Evolutionary conservation across 1,284 basidiomycete genomes (phyloP).

Genomic region (Athelia sp.): DNA sequence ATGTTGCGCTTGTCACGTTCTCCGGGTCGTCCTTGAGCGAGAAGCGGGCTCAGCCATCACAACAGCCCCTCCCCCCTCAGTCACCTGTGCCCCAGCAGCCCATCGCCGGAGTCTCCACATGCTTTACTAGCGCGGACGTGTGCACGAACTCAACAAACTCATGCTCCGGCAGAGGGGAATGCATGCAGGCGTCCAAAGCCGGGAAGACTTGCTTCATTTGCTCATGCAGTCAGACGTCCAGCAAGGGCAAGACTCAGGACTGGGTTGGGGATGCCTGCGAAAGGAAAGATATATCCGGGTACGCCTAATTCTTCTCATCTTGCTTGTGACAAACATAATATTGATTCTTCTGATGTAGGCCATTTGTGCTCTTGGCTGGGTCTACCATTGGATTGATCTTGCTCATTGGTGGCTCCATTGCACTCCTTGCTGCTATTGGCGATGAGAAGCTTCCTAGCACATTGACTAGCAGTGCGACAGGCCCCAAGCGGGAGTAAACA

Average conservation of each 20-base stretch:
- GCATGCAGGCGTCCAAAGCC: conserved; percentile 52
- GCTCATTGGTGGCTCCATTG: conserved; percentile 62
- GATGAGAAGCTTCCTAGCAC: conserved; percentile 64
- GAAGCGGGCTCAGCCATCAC: conserved; percentile 35
- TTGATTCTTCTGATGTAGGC: conserved; percentile 29
- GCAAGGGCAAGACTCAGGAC: conserved; percentile 47
- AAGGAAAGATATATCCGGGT: conserved; percentile 75
- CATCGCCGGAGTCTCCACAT: conserved; percentile 58
- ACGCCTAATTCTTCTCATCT: conserved; percentile 20
- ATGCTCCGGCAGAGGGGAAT: conserved; percentile 70
- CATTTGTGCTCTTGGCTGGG: conserved; percentile 69
- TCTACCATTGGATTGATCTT: conserved; percentile 61
- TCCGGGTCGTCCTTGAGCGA: conserved; percentile 24
- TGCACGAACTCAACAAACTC: conserved; percentile 59
- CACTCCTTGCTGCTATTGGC: conserved; percentile 59
- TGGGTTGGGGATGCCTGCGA: conserved; percentile 77
- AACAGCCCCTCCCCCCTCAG: conserved; percentile 44
- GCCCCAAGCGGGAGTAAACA: conserved; percentile 48
- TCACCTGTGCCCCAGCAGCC: conserved; percentile 46
- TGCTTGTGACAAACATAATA: neutral
- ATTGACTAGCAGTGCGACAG: conserved; percentile 53
- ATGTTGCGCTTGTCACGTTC: conserved; percentile 51
- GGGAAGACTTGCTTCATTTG: conserved; percentile 73
- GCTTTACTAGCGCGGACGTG: conserved; percentile 47
- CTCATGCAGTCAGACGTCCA: conserved; percentile 51